Base-by-base conservation (phyloP, 2,329 filamentous ascomycete species). In the Huntiella bhutanensis region DNA sequence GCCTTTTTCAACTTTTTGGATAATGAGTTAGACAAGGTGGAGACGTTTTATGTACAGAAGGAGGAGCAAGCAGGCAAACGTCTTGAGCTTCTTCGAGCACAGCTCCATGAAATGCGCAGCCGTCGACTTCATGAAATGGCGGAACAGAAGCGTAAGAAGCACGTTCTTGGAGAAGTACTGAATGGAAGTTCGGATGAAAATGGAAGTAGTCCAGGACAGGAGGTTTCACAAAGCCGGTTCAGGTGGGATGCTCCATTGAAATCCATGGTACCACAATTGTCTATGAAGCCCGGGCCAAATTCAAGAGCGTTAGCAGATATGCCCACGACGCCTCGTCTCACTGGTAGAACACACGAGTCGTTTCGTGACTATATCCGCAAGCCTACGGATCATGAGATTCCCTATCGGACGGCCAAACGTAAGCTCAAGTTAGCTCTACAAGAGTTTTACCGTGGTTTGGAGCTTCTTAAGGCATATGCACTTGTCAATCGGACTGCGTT, bases 41-140 rank as follows among this genome's bases (percentile, higher is more conserved):
- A 98, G 58, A 63, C 67, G 0, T 98, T 98, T 57, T 96, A 96
- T 65, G 77, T 75, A 54, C 65, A 75, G 53, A 95, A 95, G 58
- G 91, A 98, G 58, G 72, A 82, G 22, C 84, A 95, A 57, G 84
- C 88, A 0, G 80, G 76, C 0, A 65, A 78, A 46, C 75, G 87
- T 2, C 64, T 95, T 17, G 64, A 67, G 1, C 60, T 80, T 3
- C 67, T 98, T 41, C 75, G 82, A 37, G 76, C 86, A 44, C 91
- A 98, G 59, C 69, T 98, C 32, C 87, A 93, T 57, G 82, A 92
- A 55, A 94, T 96, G 85, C 74, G 86, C 39, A 85, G 92, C 58
- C 74, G 81, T 11, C 77, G 88, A 16, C 70, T 84, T 22, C 71
- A 80, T 45, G 85, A 95, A 57, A 67, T 85, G 48, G 61, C 70